A percentile compares a stretch with the other conserved stretches of the same genome.
Evolutionary conservation across 768 basidiomycete species (phyloP).

Genomic region (Leccinum variicolor): DNA sequence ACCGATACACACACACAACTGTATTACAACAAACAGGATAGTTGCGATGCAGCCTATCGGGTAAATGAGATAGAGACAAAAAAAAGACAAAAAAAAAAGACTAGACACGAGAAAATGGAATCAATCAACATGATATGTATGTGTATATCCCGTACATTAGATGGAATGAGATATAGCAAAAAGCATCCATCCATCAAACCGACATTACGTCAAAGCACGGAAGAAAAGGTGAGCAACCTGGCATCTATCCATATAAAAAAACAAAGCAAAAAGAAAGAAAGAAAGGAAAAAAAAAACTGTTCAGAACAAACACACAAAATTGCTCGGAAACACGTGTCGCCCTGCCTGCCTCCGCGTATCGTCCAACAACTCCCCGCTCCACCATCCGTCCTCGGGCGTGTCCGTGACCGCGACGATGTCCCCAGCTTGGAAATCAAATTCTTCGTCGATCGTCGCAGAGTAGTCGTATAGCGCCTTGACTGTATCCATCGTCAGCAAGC

Average conservation of each 20-base stretch:
- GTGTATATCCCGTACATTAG: neutral
- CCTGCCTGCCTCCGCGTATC: constrained; percentile 68
- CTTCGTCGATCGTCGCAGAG: constrained; percentile 78
- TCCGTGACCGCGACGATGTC: constrained; percentile 95
- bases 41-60: no score
- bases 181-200: neutral
- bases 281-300: neutral
- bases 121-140: neutral
- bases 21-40: no score
- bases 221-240: neutral
- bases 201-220: neutral
- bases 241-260: neutral
- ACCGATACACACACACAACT: no score
- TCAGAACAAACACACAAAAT: constrained; percentile 80
- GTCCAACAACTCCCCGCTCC: constrained; percentile 87
- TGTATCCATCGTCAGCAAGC: constrained; percentile 21
- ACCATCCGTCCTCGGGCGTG: constrained; percentile 97
- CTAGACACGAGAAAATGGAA: neutral
- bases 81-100: no score
- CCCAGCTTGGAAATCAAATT: constrained; percentile 93
- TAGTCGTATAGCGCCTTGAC: constrained; percentile 93
- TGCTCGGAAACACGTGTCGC: constrained; percentile 82
- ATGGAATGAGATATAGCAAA: neutral
- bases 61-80: neutral
- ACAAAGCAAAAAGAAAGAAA: neutral